Evolutionary conservation across 495 filamentous ascomycete species (phyloP), one percentile per base, ranked within the genome.

Genomic region (Penicillium cosmopolitanum): DNA sequence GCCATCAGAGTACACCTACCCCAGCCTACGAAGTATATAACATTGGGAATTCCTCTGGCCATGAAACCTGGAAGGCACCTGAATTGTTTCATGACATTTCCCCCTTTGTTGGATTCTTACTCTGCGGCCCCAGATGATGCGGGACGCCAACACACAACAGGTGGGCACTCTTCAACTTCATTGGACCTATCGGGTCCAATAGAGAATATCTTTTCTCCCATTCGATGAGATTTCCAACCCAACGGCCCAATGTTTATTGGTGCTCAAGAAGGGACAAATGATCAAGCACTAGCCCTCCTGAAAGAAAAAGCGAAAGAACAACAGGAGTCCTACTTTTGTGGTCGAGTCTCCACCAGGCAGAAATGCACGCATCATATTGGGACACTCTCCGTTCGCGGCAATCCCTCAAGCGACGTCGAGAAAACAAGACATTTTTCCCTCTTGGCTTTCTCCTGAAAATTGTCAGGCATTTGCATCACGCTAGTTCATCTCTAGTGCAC

Each of bases 321-420:
- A 31, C 28, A 7, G 28, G 28, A 8, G 4, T 18, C 43, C 44
- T 50, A 38, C 52, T 55, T 50, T 47, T 19, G 9, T 31, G 6
- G 36, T 40, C 34, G 19, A 35, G 52, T 51, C 53, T 33, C 60
- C 55, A 58, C 60, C 47, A 13, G 21, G 51, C 31, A 33, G 21
- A 12, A 63, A 52, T 55, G 56, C 51, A 58, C 60, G 60, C 59
- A 62, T 62, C 59, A 62, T 57, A 16, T n/a, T 8, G 16, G 40
- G 34, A 12, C n/a, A 18, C 12, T 19, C 28, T 40, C 40, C 50
- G 23, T 50, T 56, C 51, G 46, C 48, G 38, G 42, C 25, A 47
- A 47, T 44, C 48, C 18, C 47, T 42, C 48, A 31, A 44, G 43
- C 42, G 51, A 57, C 16, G 35, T 44, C 31, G 40, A 25, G 19